Conservation (phyloP, 2,329 filamentous ascomycete genomes). For the Penicillium sp. region DNA sequence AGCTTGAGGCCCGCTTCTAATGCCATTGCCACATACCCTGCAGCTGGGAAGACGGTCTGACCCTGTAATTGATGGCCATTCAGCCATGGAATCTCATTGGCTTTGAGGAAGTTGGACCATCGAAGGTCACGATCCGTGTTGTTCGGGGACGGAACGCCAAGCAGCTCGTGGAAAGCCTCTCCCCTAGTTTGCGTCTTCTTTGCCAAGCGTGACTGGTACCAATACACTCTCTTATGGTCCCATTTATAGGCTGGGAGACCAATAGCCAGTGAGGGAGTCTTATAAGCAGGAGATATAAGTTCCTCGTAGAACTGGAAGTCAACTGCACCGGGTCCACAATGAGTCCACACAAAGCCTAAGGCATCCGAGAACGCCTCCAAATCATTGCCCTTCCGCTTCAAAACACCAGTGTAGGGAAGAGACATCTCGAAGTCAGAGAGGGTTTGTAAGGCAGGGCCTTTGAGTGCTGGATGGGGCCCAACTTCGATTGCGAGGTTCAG, state of each 20-base stretch:
- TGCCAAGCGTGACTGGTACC: conserved; percentile 45
- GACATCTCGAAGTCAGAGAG: neutral
- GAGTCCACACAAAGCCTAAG: neutral
- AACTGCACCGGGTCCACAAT: neutral
- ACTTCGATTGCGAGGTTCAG: neutral
- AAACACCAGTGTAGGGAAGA: neutral
- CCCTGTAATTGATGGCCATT: conserved; percentile 22
- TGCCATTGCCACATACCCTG: conserved; percentile 28
- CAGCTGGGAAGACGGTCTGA: conserved; percentile 26
- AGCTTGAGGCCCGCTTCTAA: conserved; percentile 23
- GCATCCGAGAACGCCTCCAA: neutral
- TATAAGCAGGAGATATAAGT: too few relatives aligned
- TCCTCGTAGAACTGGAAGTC: neutral
- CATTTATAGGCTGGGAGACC: conserved; percentile 48
- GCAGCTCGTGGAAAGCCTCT: conserved; percentile 27
- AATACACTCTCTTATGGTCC: conserved; percentile 47
- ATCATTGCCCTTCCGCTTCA: neutral
- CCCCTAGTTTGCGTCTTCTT: conserved; percentile 41
- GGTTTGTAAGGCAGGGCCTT: neutral
- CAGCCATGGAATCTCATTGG: conserved; percentile 26
- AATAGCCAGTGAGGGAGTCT: neutral
- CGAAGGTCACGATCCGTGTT: conserved; percentile 12
- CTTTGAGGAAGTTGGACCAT: conserved; percentile 28
- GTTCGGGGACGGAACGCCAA: conserved; percentile 18
- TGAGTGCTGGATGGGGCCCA: neutral